Evolutionary conservation across 495 filamentous ascomycete genomes (phyloP), one percentile per base, ranked within the genome.

Genomic region (Aspergillus egyptiacus): DNA sequence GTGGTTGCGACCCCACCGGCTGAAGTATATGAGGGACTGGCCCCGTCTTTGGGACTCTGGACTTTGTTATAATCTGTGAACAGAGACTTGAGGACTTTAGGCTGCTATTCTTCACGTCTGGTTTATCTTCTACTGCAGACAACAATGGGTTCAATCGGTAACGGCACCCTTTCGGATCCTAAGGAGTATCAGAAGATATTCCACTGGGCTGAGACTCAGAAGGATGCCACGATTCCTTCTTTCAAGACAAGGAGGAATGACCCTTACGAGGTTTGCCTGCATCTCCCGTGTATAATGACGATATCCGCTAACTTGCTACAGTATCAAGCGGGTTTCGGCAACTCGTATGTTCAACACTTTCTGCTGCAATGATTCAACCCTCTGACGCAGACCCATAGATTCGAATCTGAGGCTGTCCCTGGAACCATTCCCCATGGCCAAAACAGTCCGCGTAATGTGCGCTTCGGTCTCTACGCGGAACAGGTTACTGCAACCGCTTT

Each of bases 121-220:
- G 7, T 11, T 31, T 2, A 31, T 37, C 18, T n/a, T 15, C 22
- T 1, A 1, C 32, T 14, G 6, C 11, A 42, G 27, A 5, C 10
- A 46, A 59, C 9, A 25, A 71, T 69, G 63, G 52, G 57, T 50
- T 63, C 63, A 5, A 59, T 57, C 46, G 51, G 47, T 27, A 59
- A 57, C 47, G 51, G 47, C 30, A 43, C 55, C 2, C 47, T 64
- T 9, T 43, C 63, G 3, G 60, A 68, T 44, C 66, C 63, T 42
- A 54, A 61, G 53, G 75, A 78, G 46, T 79, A 77, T 57, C 74
- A 78, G 54, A 70, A 76, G 39, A 75, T 79, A 43, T 77, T 79
- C 67, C 75, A 78, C 57, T 77, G 76, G 76, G 75, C 74, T 9
- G 75, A 78, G 58, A 78, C 75, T 2, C 76, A 79, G 45, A 72